phyloP scores from a whole-genome alignment of 805 yeast genomes.

The Ogataea zsoltii region DNA sequence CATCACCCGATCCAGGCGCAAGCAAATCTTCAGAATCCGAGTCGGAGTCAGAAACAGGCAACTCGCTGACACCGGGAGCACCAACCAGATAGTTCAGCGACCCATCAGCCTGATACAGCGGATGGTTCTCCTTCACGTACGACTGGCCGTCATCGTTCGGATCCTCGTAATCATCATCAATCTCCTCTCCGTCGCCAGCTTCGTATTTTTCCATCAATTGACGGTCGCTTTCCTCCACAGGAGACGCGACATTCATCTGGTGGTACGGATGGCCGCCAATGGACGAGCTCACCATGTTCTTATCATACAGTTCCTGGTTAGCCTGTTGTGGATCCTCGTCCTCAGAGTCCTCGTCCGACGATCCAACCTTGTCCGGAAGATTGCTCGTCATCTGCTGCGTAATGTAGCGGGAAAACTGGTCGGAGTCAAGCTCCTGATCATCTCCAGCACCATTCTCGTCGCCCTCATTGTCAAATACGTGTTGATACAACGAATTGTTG shows the following conservation, averaged over 20 bases:
- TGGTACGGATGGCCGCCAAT: slow-evolving; percentile 39
- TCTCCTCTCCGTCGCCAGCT: slow-evolving; percentile 37
- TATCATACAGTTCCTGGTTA: slow-evolving; percentile 13
- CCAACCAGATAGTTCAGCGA: slow-evolving; percentile 28
- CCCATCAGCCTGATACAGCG: slow-evolving; percentile 54
- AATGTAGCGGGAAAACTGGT: slow-evolving; percentile 71
- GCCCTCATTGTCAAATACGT: slow-evolving; percentile 14
- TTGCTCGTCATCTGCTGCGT: slow-evolving; percentile 69
- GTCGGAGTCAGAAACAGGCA: slow-evolving; percentile 25
- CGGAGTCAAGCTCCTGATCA: slow-evolving; percentile 35
- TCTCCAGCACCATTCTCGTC: slow-evolving; percentile 29
- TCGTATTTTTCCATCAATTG: slow-evolving; percentile 67
- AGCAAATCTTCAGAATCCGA: slow-evolving; percentile 33
- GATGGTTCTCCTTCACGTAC: slow-evolving; percentile 61
- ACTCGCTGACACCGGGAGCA: slow-evolving; percentile 18
- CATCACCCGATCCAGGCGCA: slow-evolving; percentile 14
- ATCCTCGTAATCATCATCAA: slow-evolving; percentile 71
- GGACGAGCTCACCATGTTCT: slow-evolving; percentile 23
- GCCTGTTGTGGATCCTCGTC: slow-evolving; percentile 40
- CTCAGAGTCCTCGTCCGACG: slow-evolving; percentile 58
- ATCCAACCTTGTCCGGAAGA: slow-evolving; percentile 47
- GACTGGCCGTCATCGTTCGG: slow-evolving; percentile 83
- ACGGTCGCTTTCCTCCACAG: slow-evolving; percentile 57
- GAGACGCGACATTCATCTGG: slow-evolving; percentile 32
- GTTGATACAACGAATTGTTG: slow-evolving; percentile 22